Percentiles rank a stretch among this genome's conserved stretches.
These are phyloP conservation scores for Sophora flavescens DNA, from an alignment of 306 rosid genomes.

Conservation along the genomic window DNA sequence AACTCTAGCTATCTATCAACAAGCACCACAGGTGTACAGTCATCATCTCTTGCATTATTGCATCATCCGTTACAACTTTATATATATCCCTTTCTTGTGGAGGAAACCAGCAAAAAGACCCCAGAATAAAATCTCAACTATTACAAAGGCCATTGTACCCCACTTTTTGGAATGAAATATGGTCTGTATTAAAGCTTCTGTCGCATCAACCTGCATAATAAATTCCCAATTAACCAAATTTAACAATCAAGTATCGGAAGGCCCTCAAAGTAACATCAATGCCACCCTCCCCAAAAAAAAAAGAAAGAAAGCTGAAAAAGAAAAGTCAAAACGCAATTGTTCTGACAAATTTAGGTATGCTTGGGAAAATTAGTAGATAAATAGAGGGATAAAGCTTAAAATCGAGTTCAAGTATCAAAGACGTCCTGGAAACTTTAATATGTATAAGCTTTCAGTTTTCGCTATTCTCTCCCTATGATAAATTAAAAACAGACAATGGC, in stretches of 20 bases:
- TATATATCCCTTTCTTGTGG: conserved; percentile 67
- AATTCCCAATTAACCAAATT: conserved; percentile 32
- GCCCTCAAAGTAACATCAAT: conserved; percentile 4
- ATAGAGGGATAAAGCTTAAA: neutral
- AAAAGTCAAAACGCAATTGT: neutral
- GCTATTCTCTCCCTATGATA: neutral
- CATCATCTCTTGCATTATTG: conserved; percentile 32
- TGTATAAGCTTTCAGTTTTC: neutral
- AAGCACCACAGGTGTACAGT: conserved; percentile 17
- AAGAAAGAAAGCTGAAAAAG: neutral
- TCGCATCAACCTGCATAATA: conserved; percentile 69
- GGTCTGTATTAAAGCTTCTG: conserved; percentile 65
- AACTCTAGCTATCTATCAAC: conserved; percentile 42
- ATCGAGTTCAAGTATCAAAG: conserved; percentile 1
- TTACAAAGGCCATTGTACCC: conserved; percentile 75
- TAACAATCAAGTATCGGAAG: conserved; percentile 38
- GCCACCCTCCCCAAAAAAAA: neutral
- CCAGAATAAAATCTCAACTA: conserved; percentile 70
- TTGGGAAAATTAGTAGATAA: neutral
- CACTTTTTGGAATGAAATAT: conserved; percentile 67
- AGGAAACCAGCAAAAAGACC: conserved; percentile 65
- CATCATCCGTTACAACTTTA: conserved; percentile 50
- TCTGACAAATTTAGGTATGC: conserved; percentile 2
- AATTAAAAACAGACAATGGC: neutral
- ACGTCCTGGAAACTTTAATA: neutral